These are phyloP conservation scores for Ceriops decandra DNA, from an alignment of 345 rosid species.

Conservation along the genomic window DNA sequence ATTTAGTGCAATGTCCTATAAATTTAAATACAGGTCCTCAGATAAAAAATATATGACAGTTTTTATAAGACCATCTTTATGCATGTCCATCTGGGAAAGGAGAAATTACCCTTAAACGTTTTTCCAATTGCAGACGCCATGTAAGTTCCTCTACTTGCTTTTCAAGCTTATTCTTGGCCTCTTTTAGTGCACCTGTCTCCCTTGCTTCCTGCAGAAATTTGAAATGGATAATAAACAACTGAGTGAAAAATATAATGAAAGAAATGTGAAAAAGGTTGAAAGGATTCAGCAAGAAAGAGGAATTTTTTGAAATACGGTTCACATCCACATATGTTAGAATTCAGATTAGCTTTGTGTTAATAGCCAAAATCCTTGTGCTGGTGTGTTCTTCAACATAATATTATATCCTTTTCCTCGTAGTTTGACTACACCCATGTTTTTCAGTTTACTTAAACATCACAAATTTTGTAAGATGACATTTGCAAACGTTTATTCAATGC, in stretches of 20 bases:
- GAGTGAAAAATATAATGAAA: not conserved
- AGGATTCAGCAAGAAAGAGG: not conserved
- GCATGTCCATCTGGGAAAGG: constrained; percentile 4
- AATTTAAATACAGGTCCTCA: not conserved
- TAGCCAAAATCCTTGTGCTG: not conserved
- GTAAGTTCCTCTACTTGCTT: constrained; percentile 50
- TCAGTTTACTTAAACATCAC: no score
- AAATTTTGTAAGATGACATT: no score
- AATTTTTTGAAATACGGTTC: not conserved
- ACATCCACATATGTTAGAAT: not conserved
- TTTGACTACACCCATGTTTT: no score
- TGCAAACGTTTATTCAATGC: constrained; percentile 14
- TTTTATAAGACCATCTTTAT: not conserved
- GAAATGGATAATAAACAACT: not conserved
- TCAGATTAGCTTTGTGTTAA: not conserved
- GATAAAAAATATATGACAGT: not conserved
- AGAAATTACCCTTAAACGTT: constrained; percentile 40
- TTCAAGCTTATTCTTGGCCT: constrained; percentile 51
- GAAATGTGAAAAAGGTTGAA: not conserved
- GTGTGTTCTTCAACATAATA: not conserved
- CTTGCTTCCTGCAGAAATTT: constrained; percentile 39
- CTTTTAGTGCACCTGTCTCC: constrained; percentile 49
- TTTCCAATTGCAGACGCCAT: constrained; percentile 48
- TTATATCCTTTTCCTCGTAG: no score
- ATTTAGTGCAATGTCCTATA: not conserved